phyloP scores from a whole-genome alignment of 331 rosid genomes.

The Rosa hybrid region DNA sequence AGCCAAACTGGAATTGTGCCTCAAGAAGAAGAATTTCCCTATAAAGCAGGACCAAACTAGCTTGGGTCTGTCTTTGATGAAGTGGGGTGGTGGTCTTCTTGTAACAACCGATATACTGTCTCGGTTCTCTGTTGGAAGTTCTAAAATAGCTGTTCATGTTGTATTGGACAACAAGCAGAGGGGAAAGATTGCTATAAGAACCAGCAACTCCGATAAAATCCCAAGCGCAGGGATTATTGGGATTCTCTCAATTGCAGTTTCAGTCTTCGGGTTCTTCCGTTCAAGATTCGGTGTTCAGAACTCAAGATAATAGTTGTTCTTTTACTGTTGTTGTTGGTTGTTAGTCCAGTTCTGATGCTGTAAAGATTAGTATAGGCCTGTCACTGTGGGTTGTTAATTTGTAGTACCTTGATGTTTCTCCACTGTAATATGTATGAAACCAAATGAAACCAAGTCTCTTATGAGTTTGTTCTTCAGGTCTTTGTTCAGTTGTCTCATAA shows the following conservation, averaged over 20 bases:
- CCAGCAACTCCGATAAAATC: slow-evolving; percentile 28
- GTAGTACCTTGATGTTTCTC: neutral
- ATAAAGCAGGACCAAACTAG: slow-evolving; percentile 11
- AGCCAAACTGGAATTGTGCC: slow-evolving; percentile 27
- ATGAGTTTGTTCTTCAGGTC: neutral
- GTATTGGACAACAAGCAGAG: slow-evolving; percentile 25
- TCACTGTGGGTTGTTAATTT: neutral
- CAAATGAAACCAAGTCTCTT: neutral
- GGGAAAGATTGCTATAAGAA: slow-evolving; percentile 21
- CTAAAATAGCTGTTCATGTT: slow-evolving; percentile 19
- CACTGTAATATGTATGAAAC: neutral
- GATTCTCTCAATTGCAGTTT: slow-evolving; percentile 28
- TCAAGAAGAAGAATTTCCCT: slow-evolving; percentile 23
- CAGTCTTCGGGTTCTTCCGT: slow-evolving; percentile 20
- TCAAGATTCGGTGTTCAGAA: slow-evolving; percentile 8
- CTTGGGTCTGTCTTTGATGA: slow-evolving; percentile 32
- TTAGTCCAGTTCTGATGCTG: neutral
- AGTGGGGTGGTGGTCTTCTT: slow-evolving; percentile 21
- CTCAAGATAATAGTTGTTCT: neutral
- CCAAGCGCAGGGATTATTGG: slow-evolving; percentile 24
- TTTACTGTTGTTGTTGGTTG: neutral
- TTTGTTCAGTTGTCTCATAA: neutral
- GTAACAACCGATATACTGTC: slow-evolving; percentile 9
- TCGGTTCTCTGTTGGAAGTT: slow-evolving; percentile 24
- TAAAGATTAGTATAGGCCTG: neutral